These are phyloP conservation scores for Melastoma malabathricum DNA, from an alignment of 345 rosid genomes.

Conservation along the genomic window DNA sequence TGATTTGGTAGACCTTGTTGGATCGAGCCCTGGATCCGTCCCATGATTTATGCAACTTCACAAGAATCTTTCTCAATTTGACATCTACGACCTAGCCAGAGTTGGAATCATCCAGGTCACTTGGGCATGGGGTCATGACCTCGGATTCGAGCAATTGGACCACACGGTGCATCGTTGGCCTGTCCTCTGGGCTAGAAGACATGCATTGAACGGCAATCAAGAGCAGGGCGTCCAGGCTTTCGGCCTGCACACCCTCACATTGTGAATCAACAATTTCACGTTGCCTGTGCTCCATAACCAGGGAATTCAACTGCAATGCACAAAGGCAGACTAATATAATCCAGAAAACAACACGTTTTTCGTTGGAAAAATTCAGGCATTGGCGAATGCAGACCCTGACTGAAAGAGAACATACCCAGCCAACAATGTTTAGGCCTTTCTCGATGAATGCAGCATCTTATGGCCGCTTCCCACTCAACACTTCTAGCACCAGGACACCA, in stretches of 20 bases:
- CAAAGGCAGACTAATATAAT: background rate
- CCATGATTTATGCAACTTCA: no score
- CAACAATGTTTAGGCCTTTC: constrained; percentile 93
- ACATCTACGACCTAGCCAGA: constrained; percentile 32
- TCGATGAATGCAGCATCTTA: constrained; percentile 94
- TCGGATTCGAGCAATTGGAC: constrained; percentile 88
- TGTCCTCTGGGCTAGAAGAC: constrained; percentile 65
- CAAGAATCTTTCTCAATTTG: no score
- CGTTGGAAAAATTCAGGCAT: no score
- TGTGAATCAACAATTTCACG: constrained; percentile 55
- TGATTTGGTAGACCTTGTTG: no score
- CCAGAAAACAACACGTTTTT: no score
- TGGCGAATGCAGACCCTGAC: no score
- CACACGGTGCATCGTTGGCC: constrained; percentile 95
- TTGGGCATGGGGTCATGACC: constrained; percentile 98
- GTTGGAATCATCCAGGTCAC: constrained; percentile 85
- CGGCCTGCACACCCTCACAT: constrained; percentile 67
- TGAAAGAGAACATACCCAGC: constrained; percentile 55
- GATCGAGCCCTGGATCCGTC: no score
- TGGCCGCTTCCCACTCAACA: constrained; percentile 88
- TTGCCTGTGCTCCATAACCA: constrained; percentile 52
- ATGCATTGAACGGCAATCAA: constrained; percentile 74
- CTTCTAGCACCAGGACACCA: constrained; percentile 86
- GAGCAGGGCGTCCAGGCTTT: constrained; percentile 76
- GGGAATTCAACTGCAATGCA: constrained; percentile 62